phyloP scores from a whole-genome alignment of 1,284 basidiomycete species.

The Leccinum subrobustum region DNA sequence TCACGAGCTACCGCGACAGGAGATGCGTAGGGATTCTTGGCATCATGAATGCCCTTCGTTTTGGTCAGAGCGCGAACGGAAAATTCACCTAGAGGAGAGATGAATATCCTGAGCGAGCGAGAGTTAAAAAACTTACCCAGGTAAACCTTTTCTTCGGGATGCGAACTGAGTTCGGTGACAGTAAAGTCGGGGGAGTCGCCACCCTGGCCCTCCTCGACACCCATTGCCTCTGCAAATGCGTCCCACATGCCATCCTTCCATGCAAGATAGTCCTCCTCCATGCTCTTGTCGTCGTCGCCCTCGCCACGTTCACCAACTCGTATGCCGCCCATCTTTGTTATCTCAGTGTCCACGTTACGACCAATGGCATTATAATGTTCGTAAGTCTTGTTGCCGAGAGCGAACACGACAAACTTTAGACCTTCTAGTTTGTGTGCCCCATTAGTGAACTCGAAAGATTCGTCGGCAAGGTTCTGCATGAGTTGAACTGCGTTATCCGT shows the following conservation, averaged over 20 bases:
- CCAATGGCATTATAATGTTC: conserved; percentile 94
- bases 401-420: conserved; percentile 94
- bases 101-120: conserved; percentile 2
- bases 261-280: conserved; percentile 99
- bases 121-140: conserved; percentile 57
- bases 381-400: conserved; percentile 94
- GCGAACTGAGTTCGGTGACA: conserved; percentile 78
- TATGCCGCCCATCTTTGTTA: conserved; percentile 80
- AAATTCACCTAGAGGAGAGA: conserved; percentile 63
- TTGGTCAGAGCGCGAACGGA: conserved; percentile 87
- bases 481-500: conserved; percentile 98
- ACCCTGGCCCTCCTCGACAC: conserved; percentile 94
- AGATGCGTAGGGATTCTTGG: conserved; percentile 95
- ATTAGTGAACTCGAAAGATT: conserved; percentile 83
- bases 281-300: conserved; percentile 98
- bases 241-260: conserved; percentile 99
- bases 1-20: conserved; percentile 80
- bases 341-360: conserved; percentile 73
- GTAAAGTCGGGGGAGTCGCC: conserved; percentile 95
- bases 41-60: conserved; percentile 92
- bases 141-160: conserved; percentile 84
- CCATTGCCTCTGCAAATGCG: conserved; percentile 76
- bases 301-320: conserved; percentile 92
- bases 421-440: conserved; percentile 78
- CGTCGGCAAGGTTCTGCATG: conserved; percentile 89